A percentile compares a stretch with the other conserved stretches of the same genome.
Conservation (phyloP, 1,284 basidiomycete species). For the Moniliella sp. region DNA sequence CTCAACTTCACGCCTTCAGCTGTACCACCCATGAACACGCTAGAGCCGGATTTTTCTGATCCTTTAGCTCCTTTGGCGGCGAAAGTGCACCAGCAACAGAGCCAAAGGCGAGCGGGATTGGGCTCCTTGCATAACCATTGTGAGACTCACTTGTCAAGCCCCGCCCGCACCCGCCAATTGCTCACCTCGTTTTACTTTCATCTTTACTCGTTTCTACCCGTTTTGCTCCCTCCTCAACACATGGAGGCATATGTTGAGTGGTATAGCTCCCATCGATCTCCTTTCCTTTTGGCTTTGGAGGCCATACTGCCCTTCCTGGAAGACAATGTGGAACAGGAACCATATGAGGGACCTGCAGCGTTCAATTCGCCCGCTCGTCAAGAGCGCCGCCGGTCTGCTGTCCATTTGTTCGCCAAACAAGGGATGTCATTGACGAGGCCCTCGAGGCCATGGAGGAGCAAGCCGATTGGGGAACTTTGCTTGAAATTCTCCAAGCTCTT, state of each 20-base stretch:
- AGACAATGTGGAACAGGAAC: no score
- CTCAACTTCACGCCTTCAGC: no score
- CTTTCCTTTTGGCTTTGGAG: slow-evolving; percentile 16
- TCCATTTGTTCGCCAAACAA: slow-evolving; percentile 14
- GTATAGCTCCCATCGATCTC: slow-evolving; percentile 8
- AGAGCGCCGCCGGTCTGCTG: slow-evolving; percentile 7
- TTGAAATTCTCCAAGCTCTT: slow-evolving; percentile 21
- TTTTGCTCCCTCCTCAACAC: slow-evolving; percentile 12
- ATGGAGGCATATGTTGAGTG: slow-evolving; percentile 7
- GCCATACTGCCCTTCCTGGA: slow-evolving; percentile 14
- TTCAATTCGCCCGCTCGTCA: slow-evolving; percentile 1
- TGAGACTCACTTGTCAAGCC: no score
- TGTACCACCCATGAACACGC: no score
- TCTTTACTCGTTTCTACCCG: slow-evolving; percentile 21
- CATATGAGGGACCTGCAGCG: no score
- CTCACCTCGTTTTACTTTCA: slow-evolving; percentile 13
- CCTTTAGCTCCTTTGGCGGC: no score
- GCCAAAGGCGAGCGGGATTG: no score
- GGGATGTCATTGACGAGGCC: slow-evolving; percentile 12
- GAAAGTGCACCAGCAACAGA: no score
- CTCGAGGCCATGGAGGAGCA: slow-evolving; percentile 13
- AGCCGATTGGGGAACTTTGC: slow-evolving; percentile 7
- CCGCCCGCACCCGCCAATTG: no score
- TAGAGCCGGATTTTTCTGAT: no score
- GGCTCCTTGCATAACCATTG: no score